Conservation (phyloP, 306 rosid species). For the Citrullus amarus region DNA sequence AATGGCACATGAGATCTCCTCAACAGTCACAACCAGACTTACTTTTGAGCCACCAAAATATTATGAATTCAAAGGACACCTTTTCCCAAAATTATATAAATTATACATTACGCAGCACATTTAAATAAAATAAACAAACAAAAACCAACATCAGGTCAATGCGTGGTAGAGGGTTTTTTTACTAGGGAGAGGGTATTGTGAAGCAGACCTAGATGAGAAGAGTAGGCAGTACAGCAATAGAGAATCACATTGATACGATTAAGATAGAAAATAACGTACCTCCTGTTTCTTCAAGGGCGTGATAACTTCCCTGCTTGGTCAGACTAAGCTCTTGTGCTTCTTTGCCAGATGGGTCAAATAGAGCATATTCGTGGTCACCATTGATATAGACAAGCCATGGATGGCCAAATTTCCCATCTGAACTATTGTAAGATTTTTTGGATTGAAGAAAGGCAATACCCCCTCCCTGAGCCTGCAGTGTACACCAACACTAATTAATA, state of each 20-base stretch:
- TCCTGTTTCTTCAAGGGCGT: constrained; percentile 64
- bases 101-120: not conserved
- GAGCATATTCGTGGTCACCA: constrained; percentile 61
- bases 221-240: not conserved
- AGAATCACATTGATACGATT: not conserved
- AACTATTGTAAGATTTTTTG: constrained; percentile 16
- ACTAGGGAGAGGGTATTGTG: not conserved
- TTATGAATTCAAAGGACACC: not conserved
- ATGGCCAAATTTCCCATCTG: constrained; percentile 26
- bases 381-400: constrained; percentile 51
- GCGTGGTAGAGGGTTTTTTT: not conserved
- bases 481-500: not conserved
- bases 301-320: constrained; percentile 20
- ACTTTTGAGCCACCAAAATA: not conserved
- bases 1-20: not conserved
- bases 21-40: not conserved
- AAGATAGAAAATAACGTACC: constrained; percentile 11
- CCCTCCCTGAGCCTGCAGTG: constrained; percentile 72
- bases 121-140: not conserved
- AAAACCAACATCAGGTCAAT: not conserved
- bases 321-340: constrained; percentile 31
- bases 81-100: not conserved
- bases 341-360: constrained; percentile 52
- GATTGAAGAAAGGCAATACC: constrained; percentile 55
- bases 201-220: not conserved